A percentile compares a stretch with the other conserved stretches of the same genome.
Evolutionary conservation across 2,329 filamentous ascomycete species (phyloP).

Genomic region (Neofusicoccum cordaticola): DNA sequence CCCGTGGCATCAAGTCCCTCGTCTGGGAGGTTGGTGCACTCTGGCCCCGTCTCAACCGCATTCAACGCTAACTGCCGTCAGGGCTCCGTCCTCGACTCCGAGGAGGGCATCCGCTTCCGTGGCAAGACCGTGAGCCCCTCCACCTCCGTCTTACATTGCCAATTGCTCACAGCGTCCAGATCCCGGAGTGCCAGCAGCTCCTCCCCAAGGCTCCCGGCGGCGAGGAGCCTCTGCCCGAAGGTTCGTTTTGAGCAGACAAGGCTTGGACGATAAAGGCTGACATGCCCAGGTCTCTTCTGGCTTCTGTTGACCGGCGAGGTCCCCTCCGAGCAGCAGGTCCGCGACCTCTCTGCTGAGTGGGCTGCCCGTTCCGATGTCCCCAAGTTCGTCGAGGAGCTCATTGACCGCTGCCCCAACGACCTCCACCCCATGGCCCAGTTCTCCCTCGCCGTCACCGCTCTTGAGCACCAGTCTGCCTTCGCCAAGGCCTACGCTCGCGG

Average conservation of each 20-base stretch:
- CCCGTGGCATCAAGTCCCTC: slow-evolving; percentile 96
- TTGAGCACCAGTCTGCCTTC: slow-evolving; percentile 97
- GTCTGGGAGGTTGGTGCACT: slow-evolving; percentile 75
- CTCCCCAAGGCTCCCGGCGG: slow-evolving; percentile 96
- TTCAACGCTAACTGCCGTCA: slow-evolving; percentile 25
- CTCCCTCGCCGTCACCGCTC: slow-evolving; percentile 93
- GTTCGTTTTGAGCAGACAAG: slow-evolving; percentile 40
- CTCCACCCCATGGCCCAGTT: slow-evolving; percentile 99
- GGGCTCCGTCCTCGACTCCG: slow-evolving; percentile 92
- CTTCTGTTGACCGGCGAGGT: slow-evolving; percentile 97
- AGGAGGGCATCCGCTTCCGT: slow-evolving; percentile 99
- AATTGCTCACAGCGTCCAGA: slow-evolving; percentile 47
- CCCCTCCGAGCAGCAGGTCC: slow-evolving; percentile 95
- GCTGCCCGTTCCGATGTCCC: slow-evolving; percentile 94
- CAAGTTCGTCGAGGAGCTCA: slow-evolving; percentile 98
- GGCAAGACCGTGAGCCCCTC: slow-evolving; percentile 72
- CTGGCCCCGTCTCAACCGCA: not conserved
- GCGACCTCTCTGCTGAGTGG: slow-evolving; percentile 97
- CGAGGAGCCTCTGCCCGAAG: slow-evolving; percentile 95
- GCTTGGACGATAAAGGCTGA: slow-evolving; percentile 17
- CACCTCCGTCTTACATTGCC: not conserved
- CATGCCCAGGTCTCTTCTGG: slow-evolving; percentile 84
- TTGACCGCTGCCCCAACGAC: slow-evolving; percentile 98
- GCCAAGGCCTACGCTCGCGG: slow-evolving; percentile 98
- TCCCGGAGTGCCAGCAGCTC: slow-evolving; percentile 96